Evolutionary conservation across 768 basidiomycete genomes (phyloP), one percentile per base, ranked within the genome.

Genomic region (Lentinula guzmanii): DNA sequence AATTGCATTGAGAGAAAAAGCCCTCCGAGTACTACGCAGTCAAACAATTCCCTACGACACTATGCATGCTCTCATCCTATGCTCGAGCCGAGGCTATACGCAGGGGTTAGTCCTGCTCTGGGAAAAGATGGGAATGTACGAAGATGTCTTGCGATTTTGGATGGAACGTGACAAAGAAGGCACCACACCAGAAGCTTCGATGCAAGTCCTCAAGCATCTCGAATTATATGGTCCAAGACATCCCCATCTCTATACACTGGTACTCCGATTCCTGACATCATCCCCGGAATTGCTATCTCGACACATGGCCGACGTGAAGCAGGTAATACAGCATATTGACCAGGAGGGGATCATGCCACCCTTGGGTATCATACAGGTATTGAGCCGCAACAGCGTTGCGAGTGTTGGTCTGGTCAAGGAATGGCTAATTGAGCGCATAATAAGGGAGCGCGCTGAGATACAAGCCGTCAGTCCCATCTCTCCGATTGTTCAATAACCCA

Each of bases 51-150:
- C 93, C 0, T 94, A 92, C 69, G 96, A 99, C 67, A 79, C 85
- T 3, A 95, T 85, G 43, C 96, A 98, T 70, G 97, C 95, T 3
- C 78, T 98, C n/a, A 90, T 99, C 42, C 81, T 99, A 1, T 98
- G 96, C 74, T 93, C 95, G 5, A 92, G 87, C 31, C 81, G 84
- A 42, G 80, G 77, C 11, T 97, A 94, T 67, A 94, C 87, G 0
- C 82, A 84, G 0, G 97, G 97, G 1, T 81, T 96, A 10, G 90
- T 98, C 2, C 74, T 91, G 4, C 79, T 98, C 2, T 98, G 95
- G 92, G 97, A 97, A 75, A 86, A 83, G 63, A 79, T 95, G 76
- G 94, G 91, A 6, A 95, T 97, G 96, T 92, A 93, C 70, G 96
- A 98, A 67, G 95, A 97, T 65, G 87, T 98, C 52, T 70, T 98